A percentile compares a stretch with the other conserved stretches of the same genome.
Conservation (phyloP, 345 rosid species). For the Eucalyptus curtisii region DNA sequence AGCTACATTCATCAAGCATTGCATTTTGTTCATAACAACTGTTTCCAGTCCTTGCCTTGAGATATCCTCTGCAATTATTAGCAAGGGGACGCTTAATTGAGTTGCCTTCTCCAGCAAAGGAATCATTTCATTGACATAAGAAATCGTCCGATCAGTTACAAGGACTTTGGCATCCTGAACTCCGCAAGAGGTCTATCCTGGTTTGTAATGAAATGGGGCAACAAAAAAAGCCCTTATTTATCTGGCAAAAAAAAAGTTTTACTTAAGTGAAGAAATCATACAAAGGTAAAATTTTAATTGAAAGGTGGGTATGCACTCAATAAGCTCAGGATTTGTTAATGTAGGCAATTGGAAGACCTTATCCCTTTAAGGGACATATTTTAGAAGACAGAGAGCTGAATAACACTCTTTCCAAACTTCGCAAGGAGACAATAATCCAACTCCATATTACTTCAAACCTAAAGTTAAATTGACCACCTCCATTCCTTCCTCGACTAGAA, state of each 20-base stretch:
- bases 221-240: slow-evolving; percentile 80
- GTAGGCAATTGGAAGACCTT: not conserved
- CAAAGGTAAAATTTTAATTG: not conserved
- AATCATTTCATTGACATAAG: slow-evolving; percentile 51
- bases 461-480: slow-evolving; percentile 28
- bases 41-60: slow-evolving; percentile 54
- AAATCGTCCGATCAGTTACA: slow-evolving; percentile 68
- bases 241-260: slow-evolving; percentile 3
- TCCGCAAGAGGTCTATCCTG: slow-evolving; percentile 17
- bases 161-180: slow-evolving; percentile 44
- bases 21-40: not conserved
- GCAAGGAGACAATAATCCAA: not conserved
- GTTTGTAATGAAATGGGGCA: slow-evolving; percentile 74
- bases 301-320: not conserved
- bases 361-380: not conserved
- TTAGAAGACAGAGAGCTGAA: not conserved
- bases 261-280: not conserved
- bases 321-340: not conserved
- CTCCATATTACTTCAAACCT: not conserved
- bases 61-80: slow-evolving; percentile 73
- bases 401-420: not conserved
- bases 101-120: slow-evolving; percentile 70
- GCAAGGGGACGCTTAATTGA: slow-evolving; percentile 70
- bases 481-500: slow-evolving; percentile 79
- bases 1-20: not conserved